Evolutionary conservation across 441 rosid species (phyloP), one percentile per base, ranked within the genome.

Genomic region (Iberis amara): DNA sequence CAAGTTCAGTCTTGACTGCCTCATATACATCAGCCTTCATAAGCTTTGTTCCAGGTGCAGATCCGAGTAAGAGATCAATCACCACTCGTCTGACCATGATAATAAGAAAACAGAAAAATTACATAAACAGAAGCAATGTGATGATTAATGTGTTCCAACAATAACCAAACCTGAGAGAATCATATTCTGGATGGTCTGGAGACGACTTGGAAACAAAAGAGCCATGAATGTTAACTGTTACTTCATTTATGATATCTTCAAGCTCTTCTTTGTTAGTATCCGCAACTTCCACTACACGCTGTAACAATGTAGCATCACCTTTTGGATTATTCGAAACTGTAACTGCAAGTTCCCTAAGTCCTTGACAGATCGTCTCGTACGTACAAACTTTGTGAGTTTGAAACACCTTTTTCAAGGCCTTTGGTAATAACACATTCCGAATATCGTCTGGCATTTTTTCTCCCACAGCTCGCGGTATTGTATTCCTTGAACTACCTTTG

Each of bases 371-470:
- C 39, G 75, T 65, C 59, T 75, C 75, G 61, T 73, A 77, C 94
- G 91, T 81, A 88, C 98, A 90, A 73, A 85, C 96, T 65, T 85
- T 90, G 68, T 80, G 82, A 68, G 55, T 73, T 60, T 79, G 90
- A 55, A 91, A 73, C 55, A 87, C 80, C 65, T 77, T 81, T 55
- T 76, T 85, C 62, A 91, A 59, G 39, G 79, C 85, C 83, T 87
- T 85, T 36, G 66, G 63, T 61, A 87, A 60, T 51, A 80, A 83
- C 66, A n/a, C n/a, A n/a, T 75, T 81, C 56, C 68, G 80, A 44
- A 75, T 79, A 76, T 87, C 98, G 45, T 57, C 70, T 30, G 95
- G 55, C 73, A 91, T 76, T 32, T 71, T 61, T 50, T 65, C 76
- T 68, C 55, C 66, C 15, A 45, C 54, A 28, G 38, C 69, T 41